Base-by-base conservation (phyloP, 2,329 filamentous ascomycete genomes). In the Penicillium fuscoglaucum region DNA sequence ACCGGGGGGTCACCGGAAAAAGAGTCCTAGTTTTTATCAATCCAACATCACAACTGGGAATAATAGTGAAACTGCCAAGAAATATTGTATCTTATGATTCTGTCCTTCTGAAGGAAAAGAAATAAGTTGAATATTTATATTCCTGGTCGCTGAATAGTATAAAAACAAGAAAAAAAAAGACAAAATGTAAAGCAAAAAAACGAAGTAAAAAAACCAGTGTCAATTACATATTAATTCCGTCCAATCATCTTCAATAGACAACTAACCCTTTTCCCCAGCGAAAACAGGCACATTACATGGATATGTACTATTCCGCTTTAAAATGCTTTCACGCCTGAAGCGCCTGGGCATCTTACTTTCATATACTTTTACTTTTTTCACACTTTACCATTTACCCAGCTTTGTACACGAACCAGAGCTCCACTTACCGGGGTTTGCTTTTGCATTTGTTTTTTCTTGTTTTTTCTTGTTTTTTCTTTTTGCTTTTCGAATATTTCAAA, bases 381-480 rank as follows among this genome's bases (percentile, higher is more conserved):
- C 35, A 29, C 29, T 41, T 35, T 43, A 53, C 40, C 40, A 45
- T n/a, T 44, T 31, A 59, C 58, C 59, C 54, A 63, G 61, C 62
- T 54, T 65, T 53, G 59, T 67, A 60, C 54, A 57, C 48, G 39
- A 50, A 60, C 37, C 50, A 40, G 45, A 48, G 53, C 61, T 62
- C 64, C 63, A 66, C 66, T 59, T 40, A 15, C 41, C 39, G 55
- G 60, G 60, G 41, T 50, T 52, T 63, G 46, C 12, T 58, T 55
- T 56, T 55, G 57, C 35, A 13, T 33, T 33, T 13, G 31, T 2
- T 48, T 44, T 44, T n/a, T 40, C 13, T 57, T 54, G 55, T 55
- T 9, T 26, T 9, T 40, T 40, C 12, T 12, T 31, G 12, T 12
- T 43, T 44, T 44, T 1, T 5, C 19, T 57, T 55, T 58, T 57